phyloP scores from a whole-genome alignment of 345 rosid genomes.

The Moringa oleifera region DNA sequence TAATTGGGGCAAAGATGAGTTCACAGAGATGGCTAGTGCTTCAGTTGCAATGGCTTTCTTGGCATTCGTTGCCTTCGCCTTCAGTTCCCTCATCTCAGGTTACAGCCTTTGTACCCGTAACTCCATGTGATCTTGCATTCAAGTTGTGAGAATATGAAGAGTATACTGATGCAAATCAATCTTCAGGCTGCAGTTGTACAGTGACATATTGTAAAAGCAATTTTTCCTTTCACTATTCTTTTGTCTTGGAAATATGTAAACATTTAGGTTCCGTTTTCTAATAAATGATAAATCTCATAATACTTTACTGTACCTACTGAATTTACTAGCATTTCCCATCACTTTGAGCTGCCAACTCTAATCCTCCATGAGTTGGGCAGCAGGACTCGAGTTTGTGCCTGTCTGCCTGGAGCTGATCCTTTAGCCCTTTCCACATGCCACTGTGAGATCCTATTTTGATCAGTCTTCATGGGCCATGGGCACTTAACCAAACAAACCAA shows the following conservation, averaged over 20 bases:
- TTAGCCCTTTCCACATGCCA: too few relatives aligned
- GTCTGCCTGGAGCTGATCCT: too few relatives aligned
- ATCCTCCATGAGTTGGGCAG: too few relatives aligned
- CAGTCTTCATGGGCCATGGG: too few relatives aligned
- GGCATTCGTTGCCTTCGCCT: slow-evolving; percentile 72
- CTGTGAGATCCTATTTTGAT: too few relatives aligned
- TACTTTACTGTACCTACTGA: too few relatives aligned
- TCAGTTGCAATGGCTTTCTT: slow-evolving; percentile 75
- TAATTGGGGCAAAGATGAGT: slow-evolving; percentile 98
- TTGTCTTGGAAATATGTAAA: background rate
- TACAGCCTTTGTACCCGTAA: slow-evolving; percentile 48
- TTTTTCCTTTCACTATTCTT: too few relatives aligned
- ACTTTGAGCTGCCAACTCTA: too few relatives aligned
- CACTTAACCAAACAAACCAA: too few relatives aligned
- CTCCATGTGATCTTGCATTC: slow-evolving; percentile 19
- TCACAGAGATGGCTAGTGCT: slow-evolving; percentile 91
- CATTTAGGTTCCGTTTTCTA: background rate
- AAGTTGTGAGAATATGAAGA: background rate
- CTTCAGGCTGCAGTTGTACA: background rate
- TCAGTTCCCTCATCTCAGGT: slow-evolving; percentile 79
- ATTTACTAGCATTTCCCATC: too few relatives aligned
- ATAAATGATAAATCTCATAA: too few relatives aligned
- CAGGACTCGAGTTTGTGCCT: too few relatives aligned
- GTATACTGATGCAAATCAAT: background rate
- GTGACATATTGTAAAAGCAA: background rate